Evolutionary conservation across 768 basidiomycete species (phyloP).

Genomic region (Boletus huronensis): DNA sequence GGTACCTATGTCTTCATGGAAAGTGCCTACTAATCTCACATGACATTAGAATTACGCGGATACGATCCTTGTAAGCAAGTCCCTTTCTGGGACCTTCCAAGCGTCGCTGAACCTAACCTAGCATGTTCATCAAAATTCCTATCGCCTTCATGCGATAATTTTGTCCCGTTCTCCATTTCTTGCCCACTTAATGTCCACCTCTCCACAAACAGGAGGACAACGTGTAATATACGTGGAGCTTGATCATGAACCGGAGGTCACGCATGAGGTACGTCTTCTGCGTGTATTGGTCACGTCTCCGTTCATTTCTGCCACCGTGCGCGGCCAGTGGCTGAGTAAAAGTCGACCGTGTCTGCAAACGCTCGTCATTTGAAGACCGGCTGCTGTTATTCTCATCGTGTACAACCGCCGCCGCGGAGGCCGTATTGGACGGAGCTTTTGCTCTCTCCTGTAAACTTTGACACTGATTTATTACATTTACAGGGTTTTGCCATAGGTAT

Average conservation of each 20-base stretch:
- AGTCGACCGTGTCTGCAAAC: slow-evolving; percentile 17
- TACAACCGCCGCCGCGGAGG: slow-evolving; percentile 19
- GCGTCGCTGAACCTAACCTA: slow-evolving; percentile 28
- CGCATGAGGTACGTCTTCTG: slow-evolving; percentile 64
- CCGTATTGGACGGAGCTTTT: slow-evolving; percentile 19
- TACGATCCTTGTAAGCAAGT: slow-evolving; percentile 62
- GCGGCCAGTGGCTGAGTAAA: slow-evolving; percentile 18
- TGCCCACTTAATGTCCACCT: slow-evolving; percentile 83
- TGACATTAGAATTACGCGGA: slow-evolving; percentile 72
- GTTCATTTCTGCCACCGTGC: slow-evolving; percentile 32
- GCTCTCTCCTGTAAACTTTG: slow-evolving; percentile 2
- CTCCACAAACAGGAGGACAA: slow-evolving; percentile 61
- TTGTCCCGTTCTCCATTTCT: slow-evolving; percentile 85
- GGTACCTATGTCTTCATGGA: slow-evolving; percentile 32
- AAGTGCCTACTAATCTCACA: slow-evolving; percentile 12
- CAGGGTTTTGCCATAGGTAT: slow-evolving; percentile 77
- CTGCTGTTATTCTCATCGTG: slow-evolving; percentile 12
- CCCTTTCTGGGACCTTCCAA: slow-evolving; percentile 1
- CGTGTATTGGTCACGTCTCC: slow-evolving; percentile 19
- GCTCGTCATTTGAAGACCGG: slow-evolving; percentile 17
- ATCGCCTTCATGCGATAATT: slow-evolving; percentile 80
- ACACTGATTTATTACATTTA: slow-evolving; percentile 18
- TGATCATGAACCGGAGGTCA: slow-evolving; percentile 77
- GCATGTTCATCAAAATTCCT: slow-evolving; percentile 73
- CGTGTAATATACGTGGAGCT: slow-evolving; percentile 72